Conservation (phyloP, 2,329 filamentous ascomycete genomes). For the Madurella fahalii region DNA sequence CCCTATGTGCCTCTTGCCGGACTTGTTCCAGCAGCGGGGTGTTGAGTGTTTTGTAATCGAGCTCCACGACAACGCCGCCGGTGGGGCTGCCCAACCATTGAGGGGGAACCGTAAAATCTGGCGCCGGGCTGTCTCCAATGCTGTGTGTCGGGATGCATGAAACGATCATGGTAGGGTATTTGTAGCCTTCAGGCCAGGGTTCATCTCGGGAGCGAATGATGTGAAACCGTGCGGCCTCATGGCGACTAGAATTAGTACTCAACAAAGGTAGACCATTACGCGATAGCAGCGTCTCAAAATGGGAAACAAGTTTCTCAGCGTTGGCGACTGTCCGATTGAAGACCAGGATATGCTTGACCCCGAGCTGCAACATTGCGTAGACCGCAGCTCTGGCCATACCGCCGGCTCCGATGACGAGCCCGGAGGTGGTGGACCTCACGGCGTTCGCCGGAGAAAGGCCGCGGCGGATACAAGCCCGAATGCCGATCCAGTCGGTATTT, state of each 20-base stretch:
- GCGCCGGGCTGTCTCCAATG: slow-evolving; percentile 58
- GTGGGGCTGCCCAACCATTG: slow-evolving; percentile 69
- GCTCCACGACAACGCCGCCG: slow-evolving; percentile 71
- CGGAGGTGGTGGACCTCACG: slow-evolving; percentile 51
- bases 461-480: slow-evolving; percentile 66
- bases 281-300: slow-evolving; percentile 59
- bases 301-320: slow-evolving; percentile 61
- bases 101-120: slow-evolving; percentile 65
- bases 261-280: slow-evolving; percentile 41
- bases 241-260: slow-evolving; percentile 39
- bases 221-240: slow-evolving; percentile 45
- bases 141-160: slow-evolving; percentile 72
- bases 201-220: slow-evolving; percentile 57
- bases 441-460: slow-evolving; percentile 70
- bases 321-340: slow-evolving; percentile 67
- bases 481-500: slow-evolving; percentile 80
- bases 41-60: slow-evolving; percentile 68
- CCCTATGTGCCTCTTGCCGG: slow-evolving; percentile 51
- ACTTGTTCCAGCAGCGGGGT: slow-evolving; percentile 69
- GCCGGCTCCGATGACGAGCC: slow-evolving; percentile 60
- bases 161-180: slow-evolving; percentile 67
- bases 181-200: slow-evolving; percentile 60
- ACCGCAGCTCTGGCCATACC: slow-evolving; percentile 76
- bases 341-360: slow-evolving; percentile 70
- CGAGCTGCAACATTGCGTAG: slow-evolving; percentile 74